Evolutionary conservation across 2,329 filamentous ascomycete species (phyloP), one percentile per base, ranked within the genome.

Genomic region (Penicillium sp.): DNA sequence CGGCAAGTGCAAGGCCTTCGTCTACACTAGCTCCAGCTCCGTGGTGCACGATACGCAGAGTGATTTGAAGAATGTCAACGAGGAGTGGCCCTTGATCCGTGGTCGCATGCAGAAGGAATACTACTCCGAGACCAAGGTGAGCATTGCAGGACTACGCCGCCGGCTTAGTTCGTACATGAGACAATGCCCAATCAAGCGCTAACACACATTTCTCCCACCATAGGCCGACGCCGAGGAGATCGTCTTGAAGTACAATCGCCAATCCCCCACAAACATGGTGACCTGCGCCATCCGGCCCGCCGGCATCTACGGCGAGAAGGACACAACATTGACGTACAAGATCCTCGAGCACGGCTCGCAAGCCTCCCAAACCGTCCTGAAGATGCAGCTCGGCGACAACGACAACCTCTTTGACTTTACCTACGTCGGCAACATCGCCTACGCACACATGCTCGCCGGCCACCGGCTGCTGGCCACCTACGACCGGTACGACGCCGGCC

Each of bases 21-120:
- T 98, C 49, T 96, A 94, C 78, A 98, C 94, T 18, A 95, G 90
- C 75, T 95, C 90, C 55, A 90, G 91, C 54, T 96, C 92, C 60
- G 89, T 96, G 61, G 82, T 96, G 64, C 89, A 90, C 72, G 92
- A 98, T 77, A 93, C 93, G 67, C 81, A 83, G 61, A 85, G 80
- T 60, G 90, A 96, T 73, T 84, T 96, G 73, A 84, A 87, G 74
- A 93, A 96, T 74, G 92, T 91, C 64, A 89, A 93, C 75, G 94
- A 98, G 81, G 81, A 84, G 49, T 92, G 89, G 83, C 91, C 91
- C 31, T 83, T 89, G 51, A 87, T 95, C 54, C 83, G 86, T 49
- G 90, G 90, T 35, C 83, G 84, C 60, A 78, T 86, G 66, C 88
- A 93, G 76, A 82, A 81, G 56, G 90, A 92, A 75, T 92, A 92